Evolutionary conservation across 768 basidiomycete species (phyloP), one percentile per base, ranked within the genome.

Genomic region (Saitozyma sp.): DNA sequence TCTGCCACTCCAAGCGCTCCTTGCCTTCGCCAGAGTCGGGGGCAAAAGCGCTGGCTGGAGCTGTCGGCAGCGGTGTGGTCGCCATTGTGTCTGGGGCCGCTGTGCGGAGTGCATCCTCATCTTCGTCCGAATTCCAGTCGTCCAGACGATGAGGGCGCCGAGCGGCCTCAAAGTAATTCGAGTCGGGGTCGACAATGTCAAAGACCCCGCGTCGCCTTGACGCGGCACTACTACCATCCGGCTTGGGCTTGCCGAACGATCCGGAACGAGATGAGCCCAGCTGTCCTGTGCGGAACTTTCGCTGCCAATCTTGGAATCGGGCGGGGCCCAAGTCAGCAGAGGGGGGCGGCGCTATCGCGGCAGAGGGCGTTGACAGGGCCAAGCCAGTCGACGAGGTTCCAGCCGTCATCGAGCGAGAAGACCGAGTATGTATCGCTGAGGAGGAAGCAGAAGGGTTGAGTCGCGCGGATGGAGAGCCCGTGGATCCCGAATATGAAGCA

Each of bases 1-100:
- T 89, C 79, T 94, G 92, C 96, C 96, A 98, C 79, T 96, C 93
- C 53, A 94, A 79, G 37, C 94, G 84, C 70, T 92, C 90, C 64
- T 85, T 84, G 73, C 92, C 89, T 70, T 89, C 86, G 57, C 84
- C 82, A 1, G 89, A 88, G 48, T 86, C 85, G 29, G 89, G 55
- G 40, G 41, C n/a, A 16, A 55, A 14, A 11, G 54, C 19, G 13
- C 20, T 37, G 54, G 39, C 37, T 11, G 50, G 50, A 11, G 50
- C 50, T 1, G 37, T 29, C 50, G 37, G 17, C 10, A 29, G 50
- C 50, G 50, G 50, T 13, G 11, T 52, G 17, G 37, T 29, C 50
- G 50, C 16, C 14, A 55, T 55, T 16, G 40, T 55, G 16, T 40
- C 54, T 17, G 45, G 13, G 11, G 45, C 13, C n/a, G 45, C 45